Evolutionary conservation across 176 grass and related monocot species (phyloP).

Genomic region (Musa itinerans): DNA sequence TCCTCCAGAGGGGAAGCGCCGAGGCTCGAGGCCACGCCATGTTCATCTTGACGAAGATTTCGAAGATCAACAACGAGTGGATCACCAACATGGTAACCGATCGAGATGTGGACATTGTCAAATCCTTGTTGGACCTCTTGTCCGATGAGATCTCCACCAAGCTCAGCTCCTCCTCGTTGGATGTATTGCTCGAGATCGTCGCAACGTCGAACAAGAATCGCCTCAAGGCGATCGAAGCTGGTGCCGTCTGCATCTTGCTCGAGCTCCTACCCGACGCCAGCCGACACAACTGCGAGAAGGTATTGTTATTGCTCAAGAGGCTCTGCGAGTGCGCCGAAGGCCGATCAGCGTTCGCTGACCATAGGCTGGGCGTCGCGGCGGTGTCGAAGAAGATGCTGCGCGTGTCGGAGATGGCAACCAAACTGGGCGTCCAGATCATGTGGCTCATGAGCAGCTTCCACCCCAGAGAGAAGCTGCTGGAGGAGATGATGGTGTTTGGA

Average conservation of each 20-base stretch:
- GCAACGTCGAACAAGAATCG: conserved; percentile 27
- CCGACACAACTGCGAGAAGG: conserved; percentile 41
- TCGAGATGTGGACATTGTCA: conserved; percentile 38
- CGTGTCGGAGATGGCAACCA: conserved; percentile 59
- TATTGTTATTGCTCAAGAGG: conserved; percentile 62
- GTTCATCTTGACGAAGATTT: conserved; percentile 49
- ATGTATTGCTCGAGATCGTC: conserved; percentile 47
- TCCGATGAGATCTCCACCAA: conserved; percentile 47
- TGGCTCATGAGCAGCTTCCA: conserved; percentile 49
- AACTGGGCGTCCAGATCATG: conserved; percentile 62
- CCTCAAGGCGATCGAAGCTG: conserved; percentile 46
- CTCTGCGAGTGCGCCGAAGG: conserved; percentile 73
- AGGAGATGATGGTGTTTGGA: conserved; percentile 17
- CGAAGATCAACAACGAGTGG: conserved; percentile 38
- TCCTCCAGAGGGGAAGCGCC: conserved; percentile 66
- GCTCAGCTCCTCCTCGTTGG: conserved; percentile 67
- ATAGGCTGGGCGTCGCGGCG: conserved; percentile 45
- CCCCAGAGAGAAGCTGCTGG: conserved; percentile 39
- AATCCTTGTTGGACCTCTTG: conserved; percentile 72
- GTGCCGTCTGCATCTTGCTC: conserved; percentile 56
- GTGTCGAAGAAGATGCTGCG: conserved; percentile 25
- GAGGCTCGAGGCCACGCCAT: conserved; percentile 61
- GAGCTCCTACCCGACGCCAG: conserved; percentile 65
- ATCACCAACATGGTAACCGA: neutral
- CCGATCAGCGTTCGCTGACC: conserved; percentile 53